Base-by-base conservation (phyloP, 495 filamentous ascomycete genomes). In the Barbatosphaeria neglecta region DNA sequence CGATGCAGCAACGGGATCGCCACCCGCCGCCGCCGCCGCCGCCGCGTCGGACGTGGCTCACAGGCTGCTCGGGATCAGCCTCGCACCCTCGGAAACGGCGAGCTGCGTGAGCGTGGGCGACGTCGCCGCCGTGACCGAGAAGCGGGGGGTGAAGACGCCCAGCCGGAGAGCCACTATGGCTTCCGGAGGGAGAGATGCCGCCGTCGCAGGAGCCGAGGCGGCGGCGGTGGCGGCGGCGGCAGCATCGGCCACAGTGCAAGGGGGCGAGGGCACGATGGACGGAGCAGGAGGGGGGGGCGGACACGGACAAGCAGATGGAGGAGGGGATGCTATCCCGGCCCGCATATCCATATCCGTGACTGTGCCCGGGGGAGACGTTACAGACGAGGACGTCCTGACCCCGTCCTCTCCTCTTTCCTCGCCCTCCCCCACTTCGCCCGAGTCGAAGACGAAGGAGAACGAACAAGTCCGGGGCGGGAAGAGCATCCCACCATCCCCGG, bases 71-170 rank as follows among this genome's bases (percentile, higher is more conserved):
- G 67, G 74, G 11, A 78, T 75, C 25, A 76, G 66, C 37, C 61
- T 79, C 20, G 66, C 68, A 0, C 55, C 62, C 7, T 57, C 59
- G 6, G 70, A 70, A 55, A 70, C 50, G 45, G 74, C 60, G 50
- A 80, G 67, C 60, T 74, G 61, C 46, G 66, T 86, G 43, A 88
- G 83, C 56, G 80, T 95, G 18, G 68, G 84, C 24, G 82, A 87
- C 50, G 77, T 93, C 25, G 88, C 88, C 13, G 73, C 77, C 2
- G 83, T 87, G 43, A 85, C 73, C 50, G 88, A 89, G 57, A 89
- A 85, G 56, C 89, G 87, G 1, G 90, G 89, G 2, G 77, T 94
- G 37, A 77, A 89, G 55, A 90, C 87, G 17, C 86, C 86, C 9
- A 92, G 84, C 59, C 70, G 78, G 44, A 82, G 69, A 47, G 60